phyloP scores from a whole-genome alignment of 2,329 filamentous ascomycete species.

The Apiospora kogelbergensis region DNA sequence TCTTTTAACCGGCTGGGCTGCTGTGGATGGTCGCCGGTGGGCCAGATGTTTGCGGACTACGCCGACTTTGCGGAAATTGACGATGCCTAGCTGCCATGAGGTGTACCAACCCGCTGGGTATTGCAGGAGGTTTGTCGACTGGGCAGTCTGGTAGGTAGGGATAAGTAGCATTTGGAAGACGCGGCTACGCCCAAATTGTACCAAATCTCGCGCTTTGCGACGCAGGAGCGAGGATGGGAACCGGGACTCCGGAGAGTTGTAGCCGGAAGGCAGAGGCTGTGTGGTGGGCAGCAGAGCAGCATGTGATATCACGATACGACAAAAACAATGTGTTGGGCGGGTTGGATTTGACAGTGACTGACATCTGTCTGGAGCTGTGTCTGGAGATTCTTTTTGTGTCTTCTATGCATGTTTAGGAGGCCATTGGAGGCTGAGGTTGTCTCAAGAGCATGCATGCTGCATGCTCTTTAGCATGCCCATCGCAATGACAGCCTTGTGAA shows the following conservation, averaged over 20 bases:
- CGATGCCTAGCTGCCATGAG: neutral
- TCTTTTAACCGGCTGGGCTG: neutral
- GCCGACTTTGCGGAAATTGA: neutral
- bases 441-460: neutral
- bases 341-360: neutral
- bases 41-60: neutral
- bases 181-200: neutral
- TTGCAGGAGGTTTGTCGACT: neutral
- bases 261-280: neutral
- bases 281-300: neutral
- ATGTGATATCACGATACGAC: neutral
- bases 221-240: neutral
- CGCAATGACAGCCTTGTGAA: neutral
- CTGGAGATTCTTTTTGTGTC: neutral
- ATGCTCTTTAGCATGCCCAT: conserved; percentile 1
- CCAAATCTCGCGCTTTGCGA: neutral
- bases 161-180: neutral
- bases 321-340: neutral
- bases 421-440: neutral
- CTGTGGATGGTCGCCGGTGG: neutral
- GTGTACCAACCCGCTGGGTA: neutral
- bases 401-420: neutral
- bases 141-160: neutral
- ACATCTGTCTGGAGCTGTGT: neutral
- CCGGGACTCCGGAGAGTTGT: neutral